Percentiles rank a stretch among this genome's conserved stretches.
Evolutionary conservation across 352 stramenopile genomes (phyloP).

Genomic region (Globisporangium barbulae): DNA sequence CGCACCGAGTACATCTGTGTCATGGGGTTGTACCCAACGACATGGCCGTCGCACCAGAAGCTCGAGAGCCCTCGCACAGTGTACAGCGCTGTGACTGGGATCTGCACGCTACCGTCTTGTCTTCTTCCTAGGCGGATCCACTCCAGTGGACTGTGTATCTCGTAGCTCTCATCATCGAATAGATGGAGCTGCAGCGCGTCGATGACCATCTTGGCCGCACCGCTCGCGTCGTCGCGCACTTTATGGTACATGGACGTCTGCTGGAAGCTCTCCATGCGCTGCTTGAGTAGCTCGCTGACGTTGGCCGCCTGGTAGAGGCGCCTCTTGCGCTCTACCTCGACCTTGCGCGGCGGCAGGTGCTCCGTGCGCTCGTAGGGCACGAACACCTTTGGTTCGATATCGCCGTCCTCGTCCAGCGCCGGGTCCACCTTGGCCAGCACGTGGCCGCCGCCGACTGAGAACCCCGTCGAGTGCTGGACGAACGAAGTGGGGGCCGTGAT

Average conservation of each 20-base stretch:
- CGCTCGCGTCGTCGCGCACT: conserved; percentile 42
- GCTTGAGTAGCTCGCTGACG: conserved; percentile 40
- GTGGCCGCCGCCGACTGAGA: conserved; percentile 47
- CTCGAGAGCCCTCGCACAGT: conserved; percentile 53
- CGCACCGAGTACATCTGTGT: conserved; percentile 49
- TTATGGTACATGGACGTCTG: conserved; percentile 32
- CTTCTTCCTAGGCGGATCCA: conserved; percentile 62
- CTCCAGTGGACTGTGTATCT: conserved; percentile 55
- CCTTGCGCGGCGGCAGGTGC: conserved; percentile 53
- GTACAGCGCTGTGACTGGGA: conserved; percentile 72
- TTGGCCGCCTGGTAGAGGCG: conserved; percentile 48
- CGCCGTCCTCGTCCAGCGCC: conserved; percentile 40
- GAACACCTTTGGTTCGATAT: conserved; percentile 74
- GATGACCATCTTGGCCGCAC: conserved; percentile 48
- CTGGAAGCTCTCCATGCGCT: conserved; percentile 42
- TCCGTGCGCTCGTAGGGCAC: conserved; percentile 57
- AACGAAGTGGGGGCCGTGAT: conserved; percentile 38
- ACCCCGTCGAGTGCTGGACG: conserved; percentile 32
- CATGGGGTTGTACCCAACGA: conserved; percentile 45
- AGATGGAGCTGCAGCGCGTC: conserved; percentile 56
- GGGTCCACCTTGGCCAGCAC: conserved; percentile 38
- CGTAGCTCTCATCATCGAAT: conserved; percentile 84
- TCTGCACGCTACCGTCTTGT: conserved; percentile 47
- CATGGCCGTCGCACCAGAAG: conserved; percentile 62
- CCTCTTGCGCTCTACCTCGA: conserved; percentile 73